Base-by-base conservation (phyloP, 1,139 yeast genomes). In the Geotrichum citri-aurantii region DNA sequence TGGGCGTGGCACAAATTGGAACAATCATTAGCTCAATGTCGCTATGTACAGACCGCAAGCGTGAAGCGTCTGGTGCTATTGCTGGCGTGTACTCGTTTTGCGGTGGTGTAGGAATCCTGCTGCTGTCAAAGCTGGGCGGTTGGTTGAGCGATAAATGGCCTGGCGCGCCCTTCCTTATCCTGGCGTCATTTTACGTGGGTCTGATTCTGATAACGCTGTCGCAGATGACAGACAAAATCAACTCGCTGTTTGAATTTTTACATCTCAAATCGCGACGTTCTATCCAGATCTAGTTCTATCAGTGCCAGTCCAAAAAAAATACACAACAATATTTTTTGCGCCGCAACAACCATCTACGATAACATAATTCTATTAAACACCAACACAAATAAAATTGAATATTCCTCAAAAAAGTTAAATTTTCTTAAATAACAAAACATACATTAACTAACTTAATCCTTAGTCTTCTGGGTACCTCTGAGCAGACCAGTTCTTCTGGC, bases 401-500 rank as follows among this genome's bases (percentile, higher is more conserved):
- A 37, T 37, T 37, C 44, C 44, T 37, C 44, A 37, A 37, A 37
- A 37, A 37, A 37, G 14, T 37, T 37, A 37, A 37, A 37, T 37
- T 37, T 37, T 37, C 44, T 37, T 37, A 19, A 46, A 49, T 40
- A 51, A 51, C 42, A 51, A 37, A 37, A 52, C 40, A 52, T 31
- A 52, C 29, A 33, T 52, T 48, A 44, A 42, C 46, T 42, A 48
- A 52, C 70, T 79, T 82, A 83, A 72, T 83, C 96, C 83, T 86
- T 88, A 80, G 92, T 85, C 85, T 93, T 91, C 84, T 92, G 97
- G 77, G 99, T 90, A 91, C 99, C 99, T 84, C 99, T 93, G 81
- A 95, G 88, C 81, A 95, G 89, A 93, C 99, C 98, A 76, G 99
- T 95, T 88, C 99, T 91, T 90, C 99, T 92, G 79, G 99, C 99